Evolutionary conservation across 176 grass and related monocot genomes (phyloP).

Genomic region (Eragrostis curvula): DNA sequence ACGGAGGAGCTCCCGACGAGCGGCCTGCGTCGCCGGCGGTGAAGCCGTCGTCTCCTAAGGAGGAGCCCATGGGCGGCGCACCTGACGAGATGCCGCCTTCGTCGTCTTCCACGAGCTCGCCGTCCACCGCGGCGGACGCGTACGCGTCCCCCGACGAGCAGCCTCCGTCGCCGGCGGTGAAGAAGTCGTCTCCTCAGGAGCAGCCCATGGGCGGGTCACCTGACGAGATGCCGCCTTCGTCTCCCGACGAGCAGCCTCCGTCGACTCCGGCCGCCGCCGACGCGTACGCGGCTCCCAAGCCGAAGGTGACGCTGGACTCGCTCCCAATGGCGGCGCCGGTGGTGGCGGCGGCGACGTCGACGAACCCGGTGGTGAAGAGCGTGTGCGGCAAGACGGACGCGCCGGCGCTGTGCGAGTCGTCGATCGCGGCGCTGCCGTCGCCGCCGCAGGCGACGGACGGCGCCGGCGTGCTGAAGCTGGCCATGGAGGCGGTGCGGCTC

Average conservation of each 20-base stretch:
- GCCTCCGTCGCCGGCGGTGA: neutral
- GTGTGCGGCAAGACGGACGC: conserved; percentile 47
- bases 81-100: too few relatives aligned
- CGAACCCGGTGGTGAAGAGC: conserved; percentile 29
- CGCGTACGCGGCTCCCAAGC: neutral
- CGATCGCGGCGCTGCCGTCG: conserved; percentile 30
- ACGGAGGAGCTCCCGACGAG: neutral
- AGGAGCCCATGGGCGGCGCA: too few relatives aligned
- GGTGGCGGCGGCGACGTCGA: neutral
- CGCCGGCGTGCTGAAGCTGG: conserved; percentile 40
- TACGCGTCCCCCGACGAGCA: neutral
- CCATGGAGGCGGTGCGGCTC: conserved; percentile 47
- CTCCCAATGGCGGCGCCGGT: neutral
- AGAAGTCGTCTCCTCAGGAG: too few relatives aligned
- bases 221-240: too few relatives aligned
- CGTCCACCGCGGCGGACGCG: too few relatives aligned
- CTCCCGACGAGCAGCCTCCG: neutral
- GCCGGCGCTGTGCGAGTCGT: conserved; percentile 39
- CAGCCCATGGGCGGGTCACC: too few relatives aligned
- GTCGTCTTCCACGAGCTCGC: too few relatives aligned
- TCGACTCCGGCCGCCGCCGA: neutral
- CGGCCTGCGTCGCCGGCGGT: neutral
- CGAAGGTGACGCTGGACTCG: neutral
- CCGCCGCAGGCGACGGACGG: conserved; percentile 9
- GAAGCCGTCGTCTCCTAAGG: too few relatives aligned